These are phyloP conservation scores for Amphicarpaea edgeworthii DNA, from an alignment of 306 rosid genomes.

Conservation along the genomic window DNA sequence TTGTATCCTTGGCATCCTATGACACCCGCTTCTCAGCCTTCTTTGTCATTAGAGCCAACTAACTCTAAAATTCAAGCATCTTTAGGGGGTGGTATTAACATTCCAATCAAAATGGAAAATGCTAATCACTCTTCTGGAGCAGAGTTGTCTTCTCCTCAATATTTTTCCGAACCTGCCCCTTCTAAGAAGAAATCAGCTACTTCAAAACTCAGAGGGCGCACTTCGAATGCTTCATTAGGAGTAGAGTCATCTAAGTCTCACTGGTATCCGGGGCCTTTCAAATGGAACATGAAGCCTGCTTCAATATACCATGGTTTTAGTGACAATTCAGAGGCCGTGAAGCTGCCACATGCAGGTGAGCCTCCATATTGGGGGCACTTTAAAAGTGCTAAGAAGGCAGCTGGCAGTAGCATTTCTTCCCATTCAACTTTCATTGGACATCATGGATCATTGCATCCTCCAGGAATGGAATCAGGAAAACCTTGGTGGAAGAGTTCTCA, in stretches of 20 bases:
- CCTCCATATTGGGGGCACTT: constrained; percentile 42
- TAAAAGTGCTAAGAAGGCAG: constrained; percentile 48
- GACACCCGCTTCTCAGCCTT: constrained; percentile 38
- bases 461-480: constrained; percentile 44
- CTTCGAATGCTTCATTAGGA: constrained; percentile 46
- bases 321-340: constrained; percentile 45
- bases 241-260: constrained; percentile 56
- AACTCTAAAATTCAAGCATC: constrained; percentile 38
- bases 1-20: constrained; percentile 35
- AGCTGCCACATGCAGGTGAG: constrained; percentile 51
- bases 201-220: constrained; percentile 48
- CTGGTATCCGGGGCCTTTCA: constrained; percentile 54
- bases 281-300: constrained; percentile 54
- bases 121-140: constrained; percentile 44
- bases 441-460: constrained; percentile 40
- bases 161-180: constrained; percentile 48
- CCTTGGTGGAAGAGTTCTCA: constrained; percentile 45
- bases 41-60: constrained; percentile 41
- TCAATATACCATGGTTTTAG: constrained; percentile 42
- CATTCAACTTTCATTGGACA: constrained; percentile 38
- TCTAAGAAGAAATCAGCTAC: constrained; percentile 55
- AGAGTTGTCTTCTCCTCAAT: constrained; percentile 46
- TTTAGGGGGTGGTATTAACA: constrained; percentile 43
- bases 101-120: constrained; percentile 46
- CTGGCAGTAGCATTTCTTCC: constrained; percentile 35